phyloP scores from a whole-genome alignment of 805 yeast genomes.

The Candida rishiriensis region DNA sequence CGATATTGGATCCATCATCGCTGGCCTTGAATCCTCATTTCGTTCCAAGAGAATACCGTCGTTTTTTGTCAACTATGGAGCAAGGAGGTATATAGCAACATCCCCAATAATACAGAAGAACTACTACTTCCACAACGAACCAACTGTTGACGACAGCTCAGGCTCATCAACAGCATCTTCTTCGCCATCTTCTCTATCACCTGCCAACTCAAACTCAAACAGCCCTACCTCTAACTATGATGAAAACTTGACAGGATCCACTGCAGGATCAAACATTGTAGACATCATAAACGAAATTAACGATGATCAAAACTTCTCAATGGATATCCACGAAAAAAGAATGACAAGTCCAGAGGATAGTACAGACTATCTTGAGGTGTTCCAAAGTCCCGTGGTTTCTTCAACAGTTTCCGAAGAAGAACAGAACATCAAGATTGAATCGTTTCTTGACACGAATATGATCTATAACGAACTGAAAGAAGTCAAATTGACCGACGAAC shows the following conservation, averaged over 20 bases:
- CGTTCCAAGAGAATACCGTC: no score
- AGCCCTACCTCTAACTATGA: slow-evolving; percentile 1
- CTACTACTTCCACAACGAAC: slow-evolving; percentile 12
- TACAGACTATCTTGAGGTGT: no score
- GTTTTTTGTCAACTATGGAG: no score
- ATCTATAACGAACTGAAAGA: slow-evolving; percentile 48
- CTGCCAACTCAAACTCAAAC: background rate
- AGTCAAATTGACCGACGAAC: slow-evolving; percentile 58
- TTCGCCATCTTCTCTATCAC: background rate
- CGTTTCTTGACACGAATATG: slow-evolving; percentile 57
- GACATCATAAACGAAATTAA: slow-evolving; percentile 26
- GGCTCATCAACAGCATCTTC: no score
- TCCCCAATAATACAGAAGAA: slow-evolving; percentile 2
- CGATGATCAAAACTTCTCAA: slow-evolving; percentile 19
- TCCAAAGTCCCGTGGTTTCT: no score
- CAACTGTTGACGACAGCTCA: no score
- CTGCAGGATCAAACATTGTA: slow-evolving; percentile 23
- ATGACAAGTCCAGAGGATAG: background rate
- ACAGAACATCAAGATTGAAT: slow-evolving; percentile 25
- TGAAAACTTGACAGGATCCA: slow-evolving; percentile 6
- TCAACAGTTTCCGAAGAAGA: background rate
- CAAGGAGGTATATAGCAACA: background rate
- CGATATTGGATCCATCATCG: no score
- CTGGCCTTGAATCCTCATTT: no score
- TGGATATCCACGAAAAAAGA: slow-evolving; percentile 7